Conservation (phyloP, 2,329 filamentous ascomycete genomes). For the Penicillium sp. region DNA sequence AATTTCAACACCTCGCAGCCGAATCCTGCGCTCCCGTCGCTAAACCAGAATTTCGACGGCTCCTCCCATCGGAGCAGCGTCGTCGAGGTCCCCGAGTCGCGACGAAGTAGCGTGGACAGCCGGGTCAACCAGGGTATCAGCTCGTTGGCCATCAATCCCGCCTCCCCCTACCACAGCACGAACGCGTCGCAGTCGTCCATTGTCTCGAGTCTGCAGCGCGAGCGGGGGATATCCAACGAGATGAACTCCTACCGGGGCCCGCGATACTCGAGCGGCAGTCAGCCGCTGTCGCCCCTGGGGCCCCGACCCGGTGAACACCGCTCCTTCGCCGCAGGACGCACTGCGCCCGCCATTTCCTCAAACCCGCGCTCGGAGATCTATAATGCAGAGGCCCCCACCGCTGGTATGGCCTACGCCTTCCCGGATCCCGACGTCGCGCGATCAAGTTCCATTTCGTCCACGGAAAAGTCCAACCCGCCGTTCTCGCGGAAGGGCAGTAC, state of each 20-base stretch:
- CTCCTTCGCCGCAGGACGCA: constrained; percentile 40
- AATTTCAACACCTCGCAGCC: constrained; percentile 35
- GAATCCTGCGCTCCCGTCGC: constrained; percentile 48
- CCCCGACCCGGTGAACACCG: constrained; percentile 37
- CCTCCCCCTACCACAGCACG: constrained; percentile 44
- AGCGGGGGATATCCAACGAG: constrained; percentile 39
- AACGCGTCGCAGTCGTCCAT: constrained; percentile 44
- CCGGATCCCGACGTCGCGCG: constrained; percentile 44
- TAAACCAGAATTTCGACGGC: constrained; percentile 54
- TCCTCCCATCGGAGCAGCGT: constrained; percentile 40
- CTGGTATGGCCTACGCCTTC: constrained; percentile 47
- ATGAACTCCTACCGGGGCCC: constrained; percentile 36
- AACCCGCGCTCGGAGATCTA: constrained; percentile 47
- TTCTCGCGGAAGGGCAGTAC: constrained; percentile 44
- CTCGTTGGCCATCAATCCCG: constrained; percentile 42
- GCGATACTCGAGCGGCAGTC: constrained; percentile 34
- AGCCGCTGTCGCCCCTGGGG: constrained; percentile 39
- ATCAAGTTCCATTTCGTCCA: constrained; percentile 33
- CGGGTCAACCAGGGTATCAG: constrained; percentile 46
- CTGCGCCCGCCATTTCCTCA: constrained; percentile 44
- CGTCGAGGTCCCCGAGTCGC: constrained; percentile 41
- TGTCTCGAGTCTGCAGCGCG: constrained; percentile 39
- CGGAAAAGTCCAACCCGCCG: constrained; percentile 27
- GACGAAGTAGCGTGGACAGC: constrained; percentile 46
- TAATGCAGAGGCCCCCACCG: constrained; percentile 45